These are phyloP conservation scores for Globisporangium cystogenes DNA, from an alignment of 352 stramenopile genomes.

Conservation along the genomic window DNA sequence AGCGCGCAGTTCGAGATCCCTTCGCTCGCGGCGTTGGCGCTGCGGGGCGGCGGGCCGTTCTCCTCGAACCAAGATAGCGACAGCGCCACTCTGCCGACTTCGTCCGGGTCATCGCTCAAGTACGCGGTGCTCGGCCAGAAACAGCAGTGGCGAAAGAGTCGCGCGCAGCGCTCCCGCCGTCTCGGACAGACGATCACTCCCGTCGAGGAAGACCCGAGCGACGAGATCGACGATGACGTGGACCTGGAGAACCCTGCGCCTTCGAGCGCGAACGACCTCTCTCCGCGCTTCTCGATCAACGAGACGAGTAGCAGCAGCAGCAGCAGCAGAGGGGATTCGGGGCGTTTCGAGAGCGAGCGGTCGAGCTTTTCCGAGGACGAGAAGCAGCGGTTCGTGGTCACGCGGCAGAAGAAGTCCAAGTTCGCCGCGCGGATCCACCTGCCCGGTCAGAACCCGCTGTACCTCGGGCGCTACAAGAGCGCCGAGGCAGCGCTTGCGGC, in stretches of 20 bases:
- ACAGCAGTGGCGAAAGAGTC: constrained; percentile 48
- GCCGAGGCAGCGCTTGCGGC: constrained; percentile 51
- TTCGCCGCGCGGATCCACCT: constrained; percentile 57
- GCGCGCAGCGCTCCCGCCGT: constrained; percentile 26
- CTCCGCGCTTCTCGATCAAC: constrained; percentile 8
- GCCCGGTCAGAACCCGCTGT: constrained; percentile 52
- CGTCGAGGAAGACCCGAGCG: constrained; percentile 17
- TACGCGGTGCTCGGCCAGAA: constrained; percentile 60
- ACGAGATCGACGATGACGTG: constrained; percentile 8
- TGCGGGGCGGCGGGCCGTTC: not conserved
- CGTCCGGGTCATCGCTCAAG: constrained; percentile 16
- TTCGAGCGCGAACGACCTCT: not conserved
- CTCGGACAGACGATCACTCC: constrained; percentile 32
- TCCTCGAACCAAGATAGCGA: constrained; percentile 8
- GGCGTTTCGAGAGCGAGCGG: constrained; percentile 10
- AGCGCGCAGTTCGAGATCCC: constrained; percentile 11
- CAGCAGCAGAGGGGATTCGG: constrained; percentile 18
- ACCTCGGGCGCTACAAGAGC: constrained; percentile 60
- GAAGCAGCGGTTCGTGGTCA: constrained; percentile 43
- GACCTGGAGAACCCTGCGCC: constrained; percentile 8
- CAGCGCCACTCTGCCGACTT: not conserved
- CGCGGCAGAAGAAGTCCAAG: constrained; percentile 49
- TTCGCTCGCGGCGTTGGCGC: not conserved
- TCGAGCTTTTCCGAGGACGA: constrained; percentile 9
- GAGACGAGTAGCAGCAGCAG: constrained; percentile 2